Base-by-base conservation (phyloP, 768 basidiomycete genomes). In the Tricholoma flavovirens region DNA sequence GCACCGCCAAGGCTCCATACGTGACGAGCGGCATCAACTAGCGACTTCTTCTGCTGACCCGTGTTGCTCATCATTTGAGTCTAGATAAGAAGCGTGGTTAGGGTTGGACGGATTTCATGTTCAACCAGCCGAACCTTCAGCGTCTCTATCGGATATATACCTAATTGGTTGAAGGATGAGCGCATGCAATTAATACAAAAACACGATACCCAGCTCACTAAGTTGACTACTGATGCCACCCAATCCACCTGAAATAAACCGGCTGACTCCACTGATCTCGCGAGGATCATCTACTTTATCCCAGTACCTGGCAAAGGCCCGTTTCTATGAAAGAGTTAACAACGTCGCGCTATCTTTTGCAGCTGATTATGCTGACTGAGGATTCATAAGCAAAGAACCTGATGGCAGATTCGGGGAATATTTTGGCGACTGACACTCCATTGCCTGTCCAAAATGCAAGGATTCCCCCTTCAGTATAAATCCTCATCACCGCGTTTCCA, bases 371-470 rank as follows among this genome's bases (percentile, higher is more conserved):
- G 80, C 88, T 71, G 63, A 94, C 93, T 54, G 93, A 86, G 56
- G 91, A 88, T 72, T 98, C 97, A 70, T 98, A 98, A 3, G 90
- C 71, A 62, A 95, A 86, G 76, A 99, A 98, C 72, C 98, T 98
- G 80, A 98, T 97, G 24, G 97, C 97, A 48, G 93, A 98, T 76
- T 98, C 96, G 4, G 95, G 95, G 60, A 98, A 90, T 60, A 98
- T 97, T 77, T 98, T 98, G 52, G 84, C 81, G 24, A 98, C 89
- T 49, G 95, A 98, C 53, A 99, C 77, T 33, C 87, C 88, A 66
- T 93, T 97, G 5, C 97, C 97, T n/a, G 94, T 93, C 96, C 97
- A 99, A 69, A 98, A 99, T 3, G 87, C 90, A 51, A 86, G 77
- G 14, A 97, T 72, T 6, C 94, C 94, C 30, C 93, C 93, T 70